Evolutionary conservation across 306 rosid species (phyloP).

Genomic region (Lotus japonicus): DNA sequence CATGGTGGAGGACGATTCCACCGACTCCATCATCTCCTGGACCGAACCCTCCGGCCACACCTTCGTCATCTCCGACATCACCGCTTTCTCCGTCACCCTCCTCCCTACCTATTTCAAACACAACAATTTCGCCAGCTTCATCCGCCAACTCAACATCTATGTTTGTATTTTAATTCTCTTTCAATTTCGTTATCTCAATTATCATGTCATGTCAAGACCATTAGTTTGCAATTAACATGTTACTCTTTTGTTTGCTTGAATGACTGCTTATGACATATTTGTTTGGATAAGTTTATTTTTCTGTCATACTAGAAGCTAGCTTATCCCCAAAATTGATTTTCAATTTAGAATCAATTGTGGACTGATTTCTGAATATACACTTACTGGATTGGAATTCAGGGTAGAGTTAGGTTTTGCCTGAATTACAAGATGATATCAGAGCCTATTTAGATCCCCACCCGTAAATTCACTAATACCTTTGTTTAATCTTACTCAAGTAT

Average conservation of each 20-base stretch:
- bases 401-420: too few relatives aligned
- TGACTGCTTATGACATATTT: too few relatives aligned
- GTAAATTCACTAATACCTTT: too few relatives aligned
- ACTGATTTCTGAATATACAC: too few relatives aligned
- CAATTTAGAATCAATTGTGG: too few relatives aligned
- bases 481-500: too few relatives aligned
- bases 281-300: too few relatives aligned
- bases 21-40: constrained; percentile 64
- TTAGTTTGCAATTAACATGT: not conserved
- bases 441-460: too few relatives aligned
- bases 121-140: constrained; percentile 81
- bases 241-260: not conserved
- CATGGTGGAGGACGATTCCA: constrained; percentile 58
- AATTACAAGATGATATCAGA: too few relatives aligned
- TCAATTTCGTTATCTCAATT: not conserved
- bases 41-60: constrained; percentile 16
- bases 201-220: not conserved
- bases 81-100: constrained; percentile 54
- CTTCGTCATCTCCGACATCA: constrained; percentile 51
- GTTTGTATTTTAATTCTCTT: constrained; percentile 37
- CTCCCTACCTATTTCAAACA: constrained; percentile 77
- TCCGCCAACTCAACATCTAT: constrained; percentile 86
- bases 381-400: too few relatives aligned
- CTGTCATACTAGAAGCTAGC: too few relatives aligned
- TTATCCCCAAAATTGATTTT: too few relatives aligned